Evolutionary conservation across 139 green algal species (phyloP).

Genomic region (Asterochloris erici): DNA sequence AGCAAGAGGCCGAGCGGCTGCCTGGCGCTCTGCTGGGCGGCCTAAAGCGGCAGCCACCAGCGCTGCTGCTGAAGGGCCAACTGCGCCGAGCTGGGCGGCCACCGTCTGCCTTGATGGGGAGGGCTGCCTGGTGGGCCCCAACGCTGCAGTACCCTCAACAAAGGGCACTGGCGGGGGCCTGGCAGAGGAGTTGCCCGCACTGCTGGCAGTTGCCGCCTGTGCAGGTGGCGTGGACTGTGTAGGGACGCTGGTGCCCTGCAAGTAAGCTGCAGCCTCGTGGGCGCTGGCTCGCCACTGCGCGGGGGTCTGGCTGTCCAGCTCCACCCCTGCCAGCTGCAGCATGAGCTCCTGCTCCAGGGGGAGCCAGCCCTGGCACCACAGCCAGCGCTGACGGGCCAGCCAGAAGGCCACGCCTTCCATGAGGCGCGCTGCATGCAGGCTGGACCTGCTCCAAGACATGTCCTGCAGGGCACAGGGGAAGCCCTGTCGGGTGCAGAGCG

Average conservation of each 20-base stretch:
- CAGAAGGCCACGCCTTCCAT: conserved; percentile 41
- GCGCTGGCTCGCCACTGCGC: conserved; percentile 34
- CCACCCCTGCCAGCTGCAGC: conserved; percentile 43
- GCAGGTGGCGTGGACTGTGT: neutral
- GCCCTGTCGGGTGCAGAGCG: too few species aligned
- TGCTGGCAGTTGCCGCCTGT: neutral
- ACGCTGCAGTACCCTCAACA: neutral
- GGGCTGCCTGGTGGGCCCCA: too few species aligned
- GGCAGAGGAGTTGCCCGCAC: neutral
- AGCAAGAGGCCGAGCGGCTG: neutral
- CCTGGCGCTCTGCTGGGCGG: neutral
- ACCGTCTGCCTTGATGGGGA: too few species aligned
- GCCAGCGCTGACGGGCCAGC: conserved; percentile 45
- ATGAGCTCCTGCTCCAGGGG: conserved; percentile 31
- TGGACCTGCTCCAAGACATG: conserved; percentile 22
- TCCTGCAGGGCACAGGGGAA: conserved; percentile 11
- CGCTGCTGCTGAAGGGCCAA: neutral
- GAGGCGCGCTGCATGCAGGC: conserved; percentile 14
- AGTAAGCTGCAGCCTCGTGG: conserved; percentile 27
- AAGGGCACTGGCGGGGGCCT: neutral
- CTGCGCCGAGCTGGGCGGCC: neutral
- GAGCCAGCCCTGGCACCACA: conserved; percentile 37
- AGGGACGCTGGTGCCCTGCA: conserved; percentile 15
- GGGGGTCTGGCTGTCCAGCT: conserved; percentile 38
- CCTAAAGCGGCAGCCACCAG: neutral